Base-by-base conservation (phyloP, 192 early-diverging fungal genomes). In the Backusella parvicylindrica region DNA sequence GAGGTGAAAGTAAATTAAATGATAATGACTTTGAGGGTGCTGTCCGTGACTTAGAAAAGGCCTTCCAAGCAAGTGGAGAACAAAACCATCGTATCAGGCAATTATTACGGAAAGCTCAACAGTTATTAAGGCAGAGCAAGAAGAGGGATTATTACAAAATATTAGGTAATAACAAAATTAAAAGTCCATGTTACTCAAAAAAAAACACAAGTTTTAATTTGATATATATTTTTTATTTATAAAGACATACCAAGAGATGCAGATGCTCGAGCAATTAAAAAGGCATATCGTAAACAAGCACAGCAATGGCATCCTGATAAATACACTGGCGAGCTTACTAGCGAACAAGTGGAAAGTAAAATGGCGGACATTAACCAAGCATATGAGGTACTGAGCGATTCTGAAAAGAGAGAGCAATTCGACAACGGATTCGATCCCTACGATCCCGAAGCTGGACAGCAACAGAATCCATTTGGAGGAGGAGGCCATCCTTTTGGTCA, bases 121-220 rank as follows among this genome's bases (percentile, higher is more conserved):
- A 83, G 69, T 74, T 94, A 66, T 67, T 80, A 35, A 81, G 84
- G 67, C 84, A 86, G 79, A 86, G 85, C 31, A 85, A 89, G 78
- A 84, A 86, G 66, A 93, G 90, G 73, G 96, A 99, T 76, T 99
- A 99, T 77, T 99, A 99, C 86, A 99, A 99, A 84, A 92, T 98
- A 30, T 83, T 99, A 36, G 69, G 70, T 79, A 75, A 66, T 7
- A 31, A 38, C 11, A 3, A 4, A 38, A 38, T 9, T 11, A 9
- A 38, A 9, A 9, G 37, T 38, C n/a, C n/a, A n/a, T n/a, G n/a
- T 38, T 38, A 38, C 37, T 38, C 37, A 3, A 38, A n/a, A n/a
- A n/a, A n/a, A n/a, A n/a, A n/a, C n/a, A n/a, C n/a, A n/a, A n/a
- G n/a, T n/a, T n/a, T n/a, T n/a, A n/a, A n/a, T n/a, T n/a, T n/a